Evolutionary conservation across 1,139 yeast species (phyloP), one percentile per base, ranked within the genome.

Genomic region (Debaryomycetaceae sp.): DNA sequence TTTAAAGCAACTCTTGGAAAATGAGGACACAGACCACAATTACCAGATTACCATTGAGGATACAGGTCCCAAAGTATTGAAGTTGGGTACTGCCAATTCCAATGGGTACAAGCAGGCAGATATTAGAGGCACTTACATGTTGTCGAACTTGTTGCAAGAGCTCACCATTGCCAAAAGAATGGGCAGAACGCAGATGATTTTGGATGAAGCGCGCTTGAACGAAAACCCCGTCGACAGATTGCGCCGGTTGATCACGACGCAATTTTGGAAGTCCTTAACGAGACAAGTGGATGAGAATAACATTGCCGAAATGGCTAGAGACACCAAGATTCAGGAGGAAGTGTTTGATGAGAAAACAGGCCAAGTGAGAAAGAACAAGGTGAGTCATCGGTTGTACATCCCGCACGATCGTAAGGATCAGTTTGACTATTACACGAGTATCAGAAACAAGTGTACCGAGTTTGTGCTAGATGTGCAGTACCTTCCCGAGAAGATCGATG

Each of bases 221-320:
- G 96, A 89, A 54, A 86, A 86, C 49, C 97, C 96, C 0, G 96
- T 88, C 4, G 70, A 67, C 35, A 68, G 96, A 40, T 65, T 89
- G 54, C 71, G 77, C 28, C 66, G 97, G 38, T 65, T 86, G 40
- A 88, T 89, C 36, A 59, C 78, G 7, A 78, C 81, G 12, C 81
- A 78, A 42, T 89, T 88, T 56, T 89, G 96, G 96, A 75, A 71
- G 37, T 69, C 74, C 28, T 65, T 89, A 39, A 85, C 96, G 3
- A 71, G 97, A 47, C 64, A 73, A 43, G 65, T 88, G 34, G 85
- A 82, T 42, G 68, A 70, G 28, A 62, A 70, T 16, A 75, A 78
- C 42, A 71, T 75, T 35, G 57, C 82, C 34, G 83, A 75, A 8
- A 84, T 88, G 73, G 88, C 96, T 0, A 60, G 55, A 23, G 97